A percentile compares a stretch with the other conserved stretches of the same genome.
phyloP scores from a whole-genome alignment of 441 rosid species.

The Raphanus hybrid region DNA sequence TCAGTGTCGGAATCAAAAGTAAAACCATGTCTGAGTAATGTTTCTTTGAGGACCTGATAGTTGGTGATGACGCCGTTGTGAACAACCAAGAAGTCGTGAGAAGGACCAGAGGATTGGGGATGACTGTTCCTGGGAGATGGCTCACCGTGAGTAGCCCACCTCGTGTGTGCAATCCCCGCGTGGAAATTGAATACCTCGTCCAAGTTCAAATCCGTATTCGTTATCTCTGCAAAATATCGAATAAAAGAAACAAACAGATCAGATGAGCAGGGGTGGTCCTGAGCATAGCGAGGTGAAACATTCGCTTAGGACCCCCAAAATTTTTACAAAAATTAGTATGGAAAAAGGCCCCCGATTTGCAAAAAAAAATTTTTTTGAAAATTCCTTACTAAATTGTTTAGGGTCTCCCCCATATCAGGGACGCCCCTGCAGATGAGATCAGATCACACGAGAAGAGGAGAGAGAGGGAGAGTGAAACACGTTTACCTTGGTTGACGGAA shows the following conservation, averaged over 20 bases:
- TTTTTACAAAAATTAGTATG: no score
- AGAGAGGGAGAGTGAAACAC: background rate
- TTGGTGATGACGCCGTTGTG: slow-evolving; percentile 95
- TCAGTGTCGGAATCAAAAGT: slow-evolving; percentile 90
- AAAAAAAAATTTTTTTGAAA: no score
- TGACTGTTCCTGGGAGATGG: slow-evolving; percentile 95
- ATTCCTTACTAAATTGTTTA: no score
- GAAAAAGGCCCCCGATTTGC: no score
- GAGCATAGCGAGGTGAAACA: no score
- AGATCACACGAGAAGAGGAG: background rate
- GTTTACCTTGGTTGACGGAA: slow-evolving; percentile 77
- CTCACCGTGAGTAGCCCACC: slow-evolving; percentile 99
- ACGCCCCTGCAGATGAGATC: background rate
- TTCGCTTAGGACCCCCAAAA: no score
- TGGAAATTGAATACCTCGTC: slow-evolving; percentile 72
- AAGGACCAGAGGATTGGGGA: slow-evolving; percentile 86
- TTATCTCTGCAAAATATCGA: slow-evolving; percentile 57
- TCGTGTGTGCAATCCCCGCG: slow-evolving; percentile 96
- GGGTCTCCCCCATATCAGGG: no score
- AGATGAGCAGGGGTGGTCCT: no score
- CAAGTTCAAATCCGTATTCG: slow-evolving; percentile 64
- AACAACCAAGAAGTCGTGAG: slow-evolving; percentile 88
- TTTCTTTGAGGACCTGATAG: slow-evolving; percentile 82
- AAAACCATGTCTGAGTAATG: slow-evolving; percentile 82
- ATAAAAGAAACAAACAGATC: background rate